A percentile compares a stretch with the other conserved stretches of the same genome.
These are phyloP conservation scores for Arabis hirsuta DNA, from an alignment of 345 rosid species.

Conservation along the genomic window DNA sequence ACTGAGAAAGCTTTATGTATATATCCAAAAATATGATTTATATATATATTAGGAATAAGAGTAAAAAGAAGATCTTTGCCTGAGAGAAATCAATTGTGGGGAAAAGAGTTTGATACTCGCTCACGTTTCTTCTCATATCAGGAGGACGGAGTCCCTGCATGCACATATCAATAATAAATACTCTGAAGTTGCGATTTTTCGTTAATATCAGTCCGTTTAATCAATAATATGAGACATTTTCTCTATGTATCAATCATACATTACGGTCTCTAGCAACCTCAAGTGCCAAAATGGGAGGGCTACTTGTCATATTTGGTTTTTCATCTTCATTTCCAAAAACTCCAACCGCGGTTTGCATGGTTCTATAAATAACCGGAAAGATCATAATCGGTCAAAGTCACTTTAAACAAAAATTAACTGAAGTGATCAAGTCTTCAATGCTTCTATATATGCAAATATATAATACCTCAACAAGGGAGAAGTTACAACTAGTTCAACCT, in stretches of 20 bases:
- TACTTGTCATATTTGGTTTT: constrained; percentile 28
- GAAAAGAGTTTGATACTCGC: constrained; percentile 56
- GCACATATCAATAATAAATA: background rate
- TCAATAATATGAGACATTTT: background rate
- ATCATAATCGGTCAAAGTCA: background rate
- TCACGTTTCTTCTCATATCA: constrained; percentile 68
- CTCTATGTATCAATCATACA: constrained; percentile 45
- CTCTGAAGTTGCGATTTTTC: background rate
- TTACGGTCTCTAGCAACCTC: constrained; percentile 80
- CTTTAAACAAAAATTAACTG: background rate
- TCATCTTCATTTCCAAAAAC: constrained; percentile 55
- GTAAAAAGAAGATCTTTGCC: constrained; percentile 46
- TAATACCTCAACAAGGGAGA: constrained; percentile 47
- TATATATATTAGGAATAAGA: background rate
- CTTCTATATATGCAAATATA: background rate
- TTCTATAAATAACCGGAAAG: constrained; percentile 42
- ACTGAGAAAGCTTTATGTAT: background rate
- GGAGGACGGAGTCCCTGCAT: constrained; percentile 77
- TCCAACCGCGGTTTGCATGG: constrained; percentile 80
- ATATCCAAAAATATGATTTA: constrained; percentile 9
- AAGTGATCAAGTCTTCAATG: background rate
- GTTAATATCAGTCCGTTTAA: background rate
- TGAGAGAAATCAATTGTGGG: constrained; percentile 72
- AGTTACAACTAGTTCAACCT: constrained; percentile 44
- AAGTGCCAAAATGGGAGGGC: constrained; percentile 65